Evolutionary conservation across 441 rosid genomes (phyloP).

Genomic region (Populus trichocarpa): DNA sequence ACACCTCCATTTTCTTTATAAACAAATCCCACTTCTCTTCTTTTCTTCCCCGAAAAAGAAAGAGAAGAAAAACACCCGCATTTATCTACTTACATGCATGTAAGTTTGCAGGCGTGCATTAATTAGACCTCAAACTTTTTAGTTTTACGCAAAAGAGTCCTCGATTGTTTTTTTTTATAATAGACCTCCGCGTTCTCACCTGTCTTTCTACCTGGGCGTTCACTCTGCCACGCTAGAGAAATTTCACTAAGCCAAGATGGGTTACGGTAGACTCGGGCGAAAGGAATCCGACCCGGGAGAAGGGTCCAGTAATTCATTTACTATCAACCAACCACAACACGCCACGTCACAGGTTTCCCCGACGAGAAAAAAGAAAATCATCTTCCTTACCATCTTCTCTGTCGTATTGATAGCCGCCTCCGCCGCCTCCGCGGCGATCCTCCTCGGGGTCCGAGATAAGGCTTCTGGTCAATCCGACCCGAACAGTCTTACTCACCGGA

Average conservation of each 20-base stretch:
- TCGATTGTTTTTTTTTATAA: not conserved
- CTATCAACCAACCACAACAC: slow-evolving; percentile 15
- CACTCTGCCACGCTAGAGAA: not conserved
- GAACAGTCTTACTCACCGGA: slow-evolving; percentile 18
- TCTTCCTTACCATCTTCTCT: slow-evolving; percentile 45
- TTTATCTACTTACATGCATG: not conserved
- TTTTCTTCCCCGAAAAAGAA: not conserved
- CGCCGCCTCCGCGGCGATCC: slow-evolving; percentile 43
- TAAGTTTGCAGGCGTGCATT: not conserved
- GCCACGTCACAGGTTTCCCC: slow-evolving; percentile 9
- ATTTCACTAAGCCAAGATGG: slow-evolving; percentile 24
- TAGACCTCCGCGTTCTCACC: not conserved
- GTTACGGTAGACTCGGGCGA: slow-evolving; percentile 51
- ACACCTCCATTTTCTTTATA: too few species aligned
- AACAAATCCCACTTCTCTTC: slow-evolving; percentile 1
- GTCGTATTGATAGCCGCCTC: slow-evolving; percentile 46
- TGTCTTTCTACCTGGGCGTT: not conserved
- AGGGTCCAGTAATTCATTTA: slow-evolving; percentile 32
- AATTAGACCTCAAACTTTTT: not conserved
- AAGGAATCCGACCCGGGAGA: slow-evolving; percentile 22
- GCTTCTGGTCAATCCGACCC: slow-evolving; percentile 24
- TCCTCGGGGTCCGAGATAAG: slow-evolving; percentile 35
- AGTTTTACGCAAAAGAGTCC: not conserved
- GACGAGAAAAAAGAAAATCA: slow-evolving; percentile 32
- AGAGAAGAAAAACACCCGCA: not conserved